Conservation (phyloP, 2,329 filamentous ascomycete species). For the Ceratocystis albifundus region DNA sequence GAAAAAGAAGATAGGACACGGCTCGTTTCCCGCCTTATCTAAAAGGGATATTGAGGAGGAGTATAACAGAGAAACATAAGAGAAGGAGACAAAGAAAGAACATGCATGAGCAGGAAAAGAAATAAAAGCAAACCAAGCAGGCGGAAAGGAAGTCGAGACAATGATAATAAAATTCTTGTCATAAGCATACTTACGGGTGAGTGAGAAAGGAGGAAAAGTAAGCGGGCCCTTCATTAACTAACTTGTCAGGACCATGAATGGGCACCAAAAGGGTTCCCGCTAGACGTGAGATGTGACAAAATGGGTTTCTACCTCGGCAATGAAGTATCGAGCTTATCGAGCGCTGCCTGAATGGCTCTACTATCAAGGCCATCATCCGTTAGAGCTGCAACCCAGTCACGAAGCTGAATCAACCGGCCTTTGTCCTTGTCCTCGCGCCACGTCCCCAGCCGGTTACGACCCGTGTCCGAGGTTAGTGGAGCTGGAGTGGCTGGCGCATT, state of each 20-base stretch:
- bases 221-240: neutral
- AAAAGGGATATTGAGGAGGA: conserved; percentile 5
- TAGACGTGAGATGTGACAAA: neutral
- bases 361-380: conserved; percentile 64
- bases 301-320: conserved; percentile 31
- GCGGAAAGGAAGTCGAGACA: conserved; percentile 10
- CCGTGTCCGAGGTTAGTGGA: conserved; percentile 44
- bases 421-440: conserved; percentile 69
- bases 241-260: neutral
- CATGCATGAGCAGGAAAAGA: conserved; percentile 2
- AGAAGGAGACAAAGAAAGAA: conserved; percentile 8
- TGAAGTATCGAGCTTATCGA: conserved; percentile 41
- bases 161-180: neutral
- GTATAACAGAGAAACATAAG: conserved; percentile 9
- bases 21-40: neutral
- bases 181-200: conserved; percentile 5
- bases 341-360: conserved; percentile 49
- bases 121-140: conserved; percentile 5
- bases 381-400: conserved; percentile 69
- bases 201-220: neutral
- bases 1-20: neutral
- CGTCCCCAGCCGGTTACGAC: conserved; percentile 53
- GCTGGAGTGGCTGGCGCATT: conserved; percentile 27
- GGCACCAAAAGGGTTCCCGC: no score
- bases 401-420: conserved; percentile 67